Conservation (phyloP, 75 land plant species). For the Sequoiadendron giganteum region DNA sequence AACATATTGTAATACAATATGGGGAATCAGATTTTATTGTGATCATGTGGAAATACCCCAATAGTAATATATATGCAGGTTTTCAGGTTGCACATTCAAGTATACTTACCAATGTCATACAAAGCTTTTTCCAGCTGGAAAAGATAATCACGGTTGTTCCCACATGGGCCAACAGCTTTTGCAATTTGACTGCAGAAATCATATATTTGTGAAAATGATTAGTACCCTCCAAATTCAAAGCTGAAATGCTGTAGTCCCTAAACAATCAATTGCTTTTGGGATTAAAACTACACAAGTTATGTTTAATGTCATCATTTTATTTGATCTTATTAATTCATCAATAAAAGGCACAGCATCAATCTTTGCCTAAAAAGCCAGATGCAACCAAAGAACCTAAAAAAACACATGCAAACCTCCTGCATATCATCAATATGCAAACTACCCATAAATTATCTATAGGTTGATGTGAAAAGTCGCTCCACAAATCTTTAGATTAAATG, state of each 20-base stretch:
- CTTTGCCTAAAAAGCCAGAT: background rate
- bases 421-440: background rate
- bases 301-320: too few species aligned
- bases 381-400: background rate
- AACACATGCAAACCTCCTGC: background rate
- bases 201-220: background rate
- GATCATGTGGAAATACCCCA: background rate
- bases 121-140: slow-evolving; percentile 89
- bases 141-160: slow-evolving; percentile 91
- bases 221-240: background rate
- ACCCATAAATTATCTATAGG: background rate
- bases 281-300: too few species aligned
- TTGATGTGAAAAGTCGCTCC: too few species aligned
- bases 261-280: too few species aligned
- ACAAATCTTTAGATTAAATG: too few species aligned
- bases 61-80: too few species aligned
- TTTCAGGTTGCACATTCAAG: background rate
- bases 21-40: background rate
- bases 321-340: too few species aligned
- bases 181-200: slow-evolving; percentile 84
- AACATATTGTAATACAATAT: background rate
- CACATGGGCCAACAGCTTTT: slow-evolving; percentile 86
- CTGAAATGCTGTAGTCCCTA: background rate
- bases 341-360: too few species aligned
- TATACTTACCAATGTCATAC: slow-evolving; percentile 68